Evolutionary conservation across 768 basidiomycete genomes (phyloP).

Genomic region (Suillus clintonianus): DNA sequence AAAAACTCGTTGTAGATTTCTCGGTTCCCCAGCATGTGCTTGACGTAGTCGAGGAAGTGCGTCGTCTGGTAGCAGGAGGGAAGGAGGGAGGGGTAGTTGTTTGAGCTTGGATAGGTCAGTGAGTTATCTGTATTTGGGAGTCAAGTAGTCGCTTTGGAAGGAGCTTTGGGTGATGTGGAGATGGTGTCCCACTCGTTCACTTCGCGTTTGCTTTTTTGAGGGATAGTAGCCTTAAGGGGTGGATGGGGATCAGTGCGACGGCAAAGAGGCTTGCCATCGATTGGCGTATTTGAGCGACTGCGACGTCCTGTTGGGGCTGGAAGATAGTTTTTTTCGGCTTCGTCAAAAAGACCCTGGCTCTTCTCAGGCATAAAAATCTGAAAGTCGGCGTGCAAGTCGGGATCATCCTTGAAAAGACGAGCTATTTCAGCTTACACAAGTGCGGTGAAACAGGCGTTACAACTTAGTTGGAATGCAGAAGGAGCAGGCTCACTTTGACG

Average conservation of each 20-base stretch:
- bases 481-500: slow-evolving; percentile 49
- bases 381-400: slow-evolving; percentile 74
- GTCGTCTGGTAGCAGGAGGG: slow-evolving; percentile 46
- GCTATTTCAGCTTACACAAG: slow-evolving; percentile 69
- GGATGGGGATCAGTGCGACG: slow-evolving; percentile 47
- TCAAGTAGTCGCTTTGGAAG: not conserved
- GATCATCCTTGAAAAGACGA: slow-evolving; percentile 71
- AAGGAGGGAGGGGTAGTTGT: slow-evolving; percentile 19
- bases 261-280: slow-evolving; percentile 38
- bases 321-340: slow-evolving; percentile 34
- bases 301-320: slow-evolving; percentile 28
- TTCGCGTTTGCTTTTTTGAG: slow-evolving; percentile 74
- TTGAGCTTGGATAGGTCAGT: slow-evolving; percentile 15
- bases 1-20: slow-evolving; percentile 93
- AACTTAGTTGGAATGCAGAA: slow-evolving; percentile 4
- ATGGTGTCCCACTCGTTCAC: slow-evolving; percentile 34
- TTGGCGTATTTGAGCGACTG: slow-evolving; percentile 36
- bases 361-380: slow-evolving; percentile 73
- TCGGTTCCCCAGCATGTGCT: slow-evolving; percentile 65
- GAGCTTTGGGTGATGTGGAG: not conserved
- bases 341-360: slow-evolving; percentile 51
- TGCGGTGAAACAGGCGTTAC: slow-evolving; percentile 39
- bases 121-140: not conserved
- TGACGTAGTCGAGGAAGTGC: slow-evolving; percentile 92
- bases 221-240: slow-evolving; percentile 41